A percentile compares a stretch with the other conserved stretches of the same genome.
Conservation (phyloP, 169 alveolate genomes). For the Plasmodium falciparum region DNA sequence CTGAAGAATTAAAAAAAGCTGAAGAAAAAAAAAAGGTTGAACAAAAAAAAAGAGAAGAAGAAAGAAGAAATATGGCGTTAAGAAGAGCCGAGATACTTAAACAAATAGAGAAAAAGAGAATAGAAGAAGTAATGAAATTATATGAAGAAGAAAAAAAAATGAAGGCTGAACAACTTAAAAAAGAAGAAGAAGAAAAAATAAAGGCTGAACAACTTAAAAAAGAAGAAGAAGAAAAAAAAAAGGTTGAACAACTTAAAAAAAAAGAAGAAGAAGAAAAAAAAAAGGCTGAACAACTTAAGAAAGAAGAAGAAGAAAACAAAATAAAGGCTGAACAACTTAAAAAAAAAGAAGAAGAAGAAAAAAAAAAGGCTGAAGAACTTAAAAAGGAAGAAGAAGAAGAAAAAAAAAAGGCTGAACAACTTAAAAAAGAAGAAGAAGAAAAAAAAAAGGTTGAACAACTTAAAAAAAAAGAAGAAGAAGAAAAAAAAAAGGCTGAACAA, state of each 20-base stretch:
- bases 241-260: too few relatives aligned
- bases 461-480: slow-evolving; percentile 3
- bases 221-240: slow-evolving; percentile 11
- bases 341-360: too few relatives aligned
- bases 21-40: too few relatives aligned
- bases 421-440: slow-evolving; percentile 1
- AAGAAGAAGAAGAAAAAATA: slow-evolving; percentile 5
- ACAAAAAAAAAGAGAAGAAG: slow-evolving; percentile 14
- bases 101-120: slow-evolving; percentile 1
- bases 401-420: slow-evolving; percentile 2
- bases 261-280: too few relatives aligned
- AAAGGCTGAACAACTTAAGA: too few relatives aligned
- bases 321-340: too few relatives aligned
- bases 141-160: background rate
- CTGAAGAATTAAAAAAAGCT: background rate
- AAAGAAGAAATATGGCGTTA: background rate
- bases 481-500: slow-evolving; percentile 4
- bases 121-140: slow-evolving; percentile 4
- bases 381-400: slow-evolving; percentile 18
- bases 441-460: background rate
- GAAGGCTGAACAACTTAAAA: background rate
- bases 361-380: slow-evolving; percentile 13
- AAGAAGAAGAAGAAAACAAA: too few relatives aligned
- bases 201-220: slow-evolving; percentile 9
- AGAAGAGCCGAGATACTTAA: background rate